A percentile compares a stretch with the other conserved stretches of the same genome.
Evolutionary conservation across 192 early-diverging fungal genomes (phyloP).

Genomic region (Bifiguratus adelaidae): DNA sequence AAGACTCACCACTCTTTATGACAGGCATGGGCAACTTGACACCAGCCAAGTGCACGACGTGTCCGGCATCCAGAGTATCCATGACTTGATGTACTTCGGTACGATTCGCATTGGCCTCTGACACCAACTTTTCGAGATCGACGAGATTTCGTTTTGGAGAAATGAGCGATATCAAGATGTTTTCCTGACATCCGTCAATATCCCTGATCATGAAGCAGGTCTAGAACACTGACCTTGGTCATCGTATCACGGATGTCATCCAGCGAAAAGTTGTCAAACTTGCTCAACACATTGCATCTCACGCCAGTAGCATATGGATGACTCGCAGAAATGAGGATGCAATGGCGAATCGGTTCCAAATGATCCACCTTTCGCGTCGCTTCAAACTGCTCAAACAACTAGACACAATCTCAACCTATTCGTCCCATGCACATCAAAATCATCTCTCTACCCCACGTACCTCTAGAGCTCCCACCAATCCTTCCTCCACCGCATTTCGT

Average conservation of each 20-base stretch:
- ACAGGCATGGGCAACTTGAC: conserved; percentile 25
- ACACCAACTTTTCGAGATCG: conserved; percentile 19
- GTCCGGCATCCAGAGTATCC: conserved; percentile 16
- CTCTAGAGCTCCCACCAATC: conserved; percentile 51
- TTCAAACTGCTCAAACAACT: conserved; percentile 44
- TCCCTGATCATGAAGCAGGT: neutral
- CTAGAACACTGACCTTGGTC: conserved; percentile 28
- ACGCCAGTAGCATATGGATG: conserved; percentile 28
- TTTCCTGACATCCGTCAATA: conserved; percentile 1
- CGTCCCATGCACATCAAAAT: neutral
- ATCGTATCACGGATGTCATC: conserved; percentile 30
- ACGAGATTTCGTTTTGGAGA: conserved; percentile 14
- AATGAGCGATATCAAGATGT: conserved; percentile 19
- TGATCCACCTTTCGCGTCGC: conserved; percentile 3
- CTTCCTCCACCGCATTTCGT: conserved; percentile 48
- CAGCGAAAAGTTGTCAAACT: conserved; percentile 37
- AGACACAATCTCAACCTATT: neutral
- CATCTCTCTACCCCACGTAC: conserved; percentile 9
- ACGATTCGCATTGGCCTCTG: conserved; percentile 3
- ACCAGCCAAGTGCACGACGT: conserved; percentile 36
- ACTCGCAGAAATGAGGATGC: conserved; percentile 43
- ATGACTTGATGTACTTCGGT: conserved; percentile 19
- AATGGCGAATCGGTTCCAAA: conserved; percentile 29
- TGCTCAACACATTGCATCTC: conserved; percentile 31
- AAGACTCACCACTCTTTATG: neutral